A percentile compares a stretch with the other conserved stretches of the same genome.
These are phyloP conservation scores for Arthrobotrys conoides DNA, from an alignment of 2,329 filamentous ascomycete species.

Conservation along the genomic window DNA sequence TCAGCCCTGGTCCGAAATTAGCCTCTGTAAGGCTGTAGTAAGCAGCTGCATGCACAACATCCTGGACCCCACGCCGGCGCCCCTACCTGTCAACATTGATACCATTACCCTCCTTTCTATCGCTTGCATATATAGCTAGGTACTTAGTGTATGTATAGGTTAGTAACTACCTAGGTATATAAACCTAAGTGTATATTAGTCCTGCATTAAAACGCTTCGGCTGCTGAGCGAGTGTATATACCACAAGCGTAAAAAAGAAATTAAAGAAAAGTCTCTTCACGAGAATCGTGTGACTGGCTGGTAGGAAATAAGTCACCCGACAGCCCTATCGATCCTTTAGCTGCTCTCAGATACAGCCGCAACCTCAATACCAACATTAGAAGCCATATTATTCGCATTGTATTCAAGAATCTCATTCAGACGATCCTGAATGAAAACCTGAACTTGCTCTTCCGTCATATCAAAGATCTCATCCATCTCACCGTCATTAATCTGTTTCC, in stretches of 20 bases:
- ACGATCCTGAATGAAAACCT: conserved; percentile 68
- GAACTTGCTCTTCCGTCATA: conserved; percentile 67
- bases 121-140: neutral
- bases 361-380: neutral
- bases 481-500: conserved; percentile 66
- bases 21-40: conserved; percentile 10
- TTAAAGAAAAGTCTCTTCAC: neutral
- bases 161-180: no score
- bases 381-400: neutral
- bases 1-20: neutral
- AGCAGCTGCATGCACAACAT: neutral
- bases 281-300: neutral
- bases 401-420: conserved; percentile 67
- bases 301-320: neutral
- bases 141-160: no score
- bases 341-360: neutral
- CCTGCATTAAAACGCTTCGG: no score
- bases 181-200: no score
- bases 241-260: neutral
- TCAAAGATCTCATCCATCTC: conserved; percentile 68
- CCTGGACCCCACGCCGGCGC: neutral
- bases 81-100: no score
- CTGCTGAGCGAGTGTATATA: neutral
- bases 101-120: neutral
- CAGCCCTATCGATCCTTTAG: neutral